Percentiles rank a stretch among this genome's conserved stretches.
Conservation (phyloP, 805 yeast species). For the Yarrowia porcina region DNA sequence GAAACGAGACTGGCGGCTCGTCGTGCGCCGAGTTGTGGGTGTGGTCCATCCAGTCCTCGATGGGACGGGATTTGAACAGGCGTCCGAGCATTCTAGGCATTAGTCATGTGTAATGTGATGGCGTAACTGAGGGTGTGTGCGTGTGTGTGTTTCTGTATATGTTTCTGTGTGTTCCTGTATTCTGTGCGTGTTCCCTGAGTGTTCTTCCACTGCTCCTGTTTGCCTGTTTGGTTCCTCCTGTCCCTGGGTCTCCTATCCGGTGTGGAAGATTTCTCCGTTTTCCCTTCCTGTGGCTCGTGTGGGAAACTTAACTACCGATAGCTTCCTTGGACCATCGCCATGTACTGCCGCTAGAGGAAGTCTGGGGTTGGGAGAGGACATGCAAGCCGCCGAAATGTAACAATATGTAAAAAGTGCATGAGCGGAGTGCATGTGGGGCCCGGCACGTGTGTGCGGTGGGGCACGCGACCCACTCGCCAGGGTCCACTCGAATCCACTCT, state of each 20-base stretch:
- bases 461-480: neutral
- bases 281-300: neutral
- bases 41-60: constrained; percentile 27
- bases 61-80: constrained; percentile 25
- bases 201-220: neutral
- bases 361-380: constrained; percentile 15
- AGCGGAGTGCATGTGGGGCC: neutral
- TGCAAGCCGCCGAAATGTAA: neutral
- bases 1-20: constrained; percentile 30
- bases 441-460: neutral
- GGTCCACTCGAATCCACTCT: too few species aligned
- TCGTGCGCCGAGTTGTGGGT: constrained; percentile 6
- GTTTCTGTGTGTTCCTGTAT: neutral
- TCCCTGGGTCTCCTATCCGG: too few species aligned
- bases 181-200: neutral
- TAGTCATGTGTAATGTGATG: constrained; percentile 2
- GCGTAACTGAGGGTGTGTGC: neutral
- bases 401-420: constrained; percentile 18
- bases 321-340: constrained; percentile 7
- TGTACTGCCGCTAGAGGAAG: constrained; percentile 21
- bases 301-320: neutral
- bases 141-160: neutral
- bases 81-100: constrained; percentile 27
- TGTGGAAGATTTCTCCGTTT: too few species aligned
- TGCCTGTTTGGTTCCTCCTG: neutral